Conservation (phyloP, 1,284 basidiomycete genomes). For the Laetiporus sulphureus region DNA sequence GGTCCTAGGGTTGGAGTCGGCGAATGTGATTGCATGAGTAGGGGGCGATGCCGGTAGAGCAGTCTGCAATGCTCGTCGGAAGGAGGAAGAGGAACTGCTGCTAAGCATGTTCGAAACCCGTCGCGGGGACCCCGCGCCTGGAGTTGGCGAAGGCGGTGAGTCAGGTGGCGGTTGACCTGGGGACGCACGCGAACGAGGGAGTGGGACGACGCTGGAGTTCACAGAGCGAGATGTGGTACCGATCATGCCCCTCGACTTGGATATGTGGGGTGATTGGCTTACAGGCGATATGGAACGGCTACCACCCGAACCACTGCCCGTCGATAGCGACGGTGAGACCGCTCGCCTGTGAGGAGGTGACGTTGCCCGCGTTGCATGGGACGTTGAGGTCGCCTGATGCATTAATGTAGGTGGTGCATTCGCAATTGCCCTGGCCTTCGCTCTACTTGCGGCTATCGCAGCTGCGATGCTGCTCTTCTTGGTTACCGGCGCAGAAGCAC, state of each 20-base stretch:
- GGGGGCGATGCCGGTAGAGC: slow-evolving; percentile 40
- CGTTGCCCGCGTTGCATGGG: slow-evolving; percentile 39
- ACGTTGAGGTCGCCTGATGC: slow-evolving; percentile 69
- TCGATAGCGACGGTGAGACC: slow-evolving; percentile 35
- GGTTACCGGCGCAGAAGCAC: slow-evolving; percentile 41
- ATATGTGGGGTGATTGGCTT: slow-evolving; percentile 34
- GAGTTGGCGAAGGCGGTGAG: slow-evolving; percentile 43
- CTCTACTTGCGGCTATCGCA: slow-evolving; percentile 76
- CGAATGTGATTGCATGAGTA: slow-evolving; percentile 21
- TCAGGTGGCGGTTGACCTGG: slow-evolving; percentile 24
- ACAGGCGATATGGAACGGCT: slow-evolving; percentile 33
- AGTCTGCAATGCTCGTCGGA: slow-evolving; percentile 41
- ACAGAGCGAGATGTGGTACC: slow-evolving; percentile 33
- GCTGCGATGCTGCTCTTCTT: slow-evolving; percentile 79
- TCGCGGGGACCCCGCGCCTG: slow-evolving; percentile 28
- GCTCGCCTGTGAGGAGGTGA: slow-evolving; percentile 39
- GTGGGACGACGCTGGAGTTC: slow-evolving; percentile 24
- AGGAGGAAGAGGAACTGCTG: slow-evolving; percentile 25
- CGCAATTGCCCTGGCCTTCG: slow-evolving; percentile 78
- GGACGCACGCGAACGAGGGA: slow-evolving; percentile 28
- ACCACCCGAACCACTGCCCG: slow-evolving; percentile 25
- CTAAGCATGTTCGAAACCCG: slow-evolving; percentile 49
- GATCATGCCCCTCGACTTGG: slow-evolving; percentile 38
- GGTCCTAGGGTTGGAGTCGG: slow-evolving; percentile 32
- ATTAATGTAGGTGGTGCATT: slow-evolving; percentile 68